Conservation (phyloP, 2,329 filamentous ascomycete genomes). For the Aplosporella prunicola region DNA sequence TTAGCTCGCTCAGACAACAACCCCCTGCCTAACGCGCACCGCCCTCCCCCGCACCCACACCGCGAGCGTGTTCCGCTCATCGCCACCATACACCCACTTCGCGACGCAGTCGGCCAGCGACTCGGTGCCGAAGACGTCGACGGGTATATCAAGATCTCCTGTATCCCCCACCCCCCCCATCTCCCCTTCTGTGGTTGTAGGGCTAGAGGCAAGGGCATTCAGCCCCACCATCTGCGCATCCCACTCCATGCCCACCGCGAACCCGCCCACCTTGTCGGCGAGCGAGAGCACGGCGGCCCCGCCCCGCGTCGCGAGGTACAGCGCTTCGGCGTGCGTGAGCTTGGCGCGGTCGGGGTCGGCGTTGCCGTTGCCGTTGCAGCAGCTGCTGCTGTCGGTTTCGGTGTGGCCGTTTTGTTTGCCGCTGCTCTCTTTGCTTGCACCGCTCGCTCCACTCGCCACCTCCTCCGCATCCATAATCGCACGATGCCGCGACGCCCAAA, state of each 20-base stretch:
- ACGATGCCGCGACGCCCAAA: constrained; percentile 65
- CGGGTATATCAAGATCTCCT: constrained; percentile 59
- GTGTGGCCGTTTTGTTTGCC: not conserved
- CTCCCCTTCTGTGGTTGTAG: constrained; percentile 15
- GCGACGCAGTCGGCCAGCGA: constrained; percentile 75
- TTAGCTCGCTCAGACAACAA: too few relatives aligned
- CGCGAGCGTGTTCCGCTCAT: constrained; percentile 78
- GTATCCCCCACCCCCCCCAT: too few relatives aligned
- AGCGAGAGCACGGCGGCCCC: constrained; percentile 76
- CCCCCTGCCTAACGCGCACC: too few relatives aligned
- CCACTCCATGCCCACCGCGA: constrained; percentile 80
- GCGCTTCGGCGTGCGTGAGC: constrained; percentile 72
- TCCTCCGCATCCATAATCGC: constrained; percentile 42
- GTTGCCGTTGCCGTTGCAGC: not conserved
- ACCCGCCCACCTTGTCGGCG: constrained; percentile 61
- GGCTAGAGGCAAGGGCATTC: constrained; percentile 27
- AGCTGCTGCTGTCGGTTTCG: not conserved
- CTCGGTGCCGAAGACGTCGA: constrained; percentile 90
- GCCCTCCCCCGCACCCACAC: constrained; percentile 84
- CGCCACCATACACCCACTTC: constrained; percentile 92
- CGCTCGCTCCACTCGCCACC: too few relatives aligned
- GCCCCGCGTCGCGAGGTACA: constrained; percentile 81
- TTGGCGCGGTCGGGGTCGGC: constrained; percentile 41
- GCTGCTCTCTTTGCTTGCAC: not conserved
- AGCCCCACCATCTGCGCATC: constrained; percentile 79